phyloP scores from a whole-genome alignment of 2,329 filamentous ascomycete genomes.

The Claviceps paspali region DNA sequence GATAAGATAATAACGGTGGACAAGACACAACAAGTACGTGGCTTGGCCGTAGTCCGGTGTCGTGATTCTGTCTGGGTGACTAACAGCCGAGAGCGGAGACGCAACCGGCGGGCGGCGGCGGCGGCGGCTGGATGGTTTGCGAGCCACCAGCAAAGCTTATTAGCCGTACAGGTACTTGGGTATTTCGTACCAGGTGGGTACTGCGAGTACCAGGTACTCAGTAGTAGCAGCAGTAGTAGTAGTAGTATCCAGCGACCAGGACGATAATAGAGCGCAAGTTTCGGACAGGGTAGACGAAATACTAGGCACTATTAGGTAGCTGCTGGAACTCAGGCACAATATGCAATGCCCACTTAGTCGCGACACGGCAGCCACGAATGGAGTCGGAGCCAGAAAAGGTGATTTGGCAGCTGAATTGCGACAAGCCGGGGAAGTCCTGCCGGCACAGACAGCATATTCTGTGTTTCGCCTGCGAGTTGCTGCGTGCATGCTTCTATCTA shows the following conservation, averaged over 20 bases:
- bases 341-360: not conserved
- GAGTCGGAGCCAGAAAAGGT: slow-evolving; percentile 1
- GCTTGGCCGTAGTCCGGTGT: slow-evolving; percentile 4
- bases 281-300: slow-evolving; percentile 1
- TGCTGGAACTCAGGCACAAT: not conserved
- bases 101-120: slow-evolving; percentile 6
- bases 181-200: too few relatives aligned
- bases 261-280: too few relatives aligned
- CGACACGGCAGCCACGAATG: slow-evolving; percentile 1
- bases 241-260: too few relatives aligned
- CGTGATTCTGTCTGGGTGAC: slow-evolving; percentile 6
- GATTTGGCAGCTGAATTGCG: slow-evolving; percentile 3
- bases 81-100: slow-evolving; percentile 8
- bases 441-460: too few relatives aligned
- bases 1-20: slow-evolving; percentile 1
- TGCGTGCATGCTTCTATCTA: not conserved
- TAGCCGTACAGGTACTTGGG: slow-evolving; percentile 1
- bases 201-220: too few relatives aligned
- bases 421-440: too few relatives aligned
- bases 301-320: too few relatives aligned
- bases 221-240: too few relatives aligned
- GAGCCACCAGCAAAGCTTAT: not conserved
- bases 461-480: too few relatives aligned
- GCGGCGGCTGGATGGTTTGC: not conserved
- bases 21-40: slow-evolving; percentile 1